Base-by-base conservation (phyloP, 208 protist genomes). In the Wallacemonas sp. region DNA sequence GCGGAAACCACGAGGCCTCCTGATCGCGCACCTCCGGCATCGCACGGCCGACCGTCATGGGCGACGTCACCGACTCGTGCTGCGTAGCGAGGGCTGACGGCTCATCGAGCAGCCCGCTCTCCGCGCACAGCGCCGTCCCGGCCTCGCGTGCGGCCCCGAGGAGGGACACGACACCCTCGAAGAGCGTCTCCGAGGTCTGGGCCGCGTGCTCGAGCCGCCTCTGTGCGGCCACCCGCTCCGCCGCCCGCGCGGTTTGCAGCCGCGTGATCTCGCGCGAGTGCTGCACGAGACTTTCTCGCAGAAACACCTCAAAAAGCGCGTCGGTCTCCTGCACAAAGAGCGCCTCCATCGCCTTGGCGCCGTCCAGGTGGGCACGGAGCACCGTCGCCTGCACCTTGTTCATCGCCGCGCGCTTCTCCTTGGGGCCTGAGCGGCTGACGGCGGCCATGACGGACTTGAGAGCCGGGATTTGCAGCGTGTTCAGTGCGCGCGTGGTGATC, bases 21-120 rank as follows among this genome's bases (percentile, higher is more conserved):
- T 39, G 62, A n/a, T 57, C 45, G 10, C 46, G 62, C 41, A 67
- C 62, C 29, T 57, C 62, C 18, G 62, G 45, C 46, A 67, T 67
- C 22, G 25, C 12, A 29, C 52, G 52, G 11, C 52, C 52, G 16
- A 5, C 10, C n/a, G n/a, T n/a, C n/a, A n/a, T n/a, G n/a, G n/a
- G n/a, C n/a, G n/a, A n/a, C n/a, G n/a, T n/a, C n/a, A n/a, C n/a
- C n/a, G n/a, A n/a, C n/a, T n/a, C n/a, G n/a, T n/a, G n/a, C n/a
- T n/a, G n/a, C n/a, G n/a, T n/a, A n/a, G n/a, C n/a, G n/a, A n/a
- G n/a, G n/a, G n/a, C n/a, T n/a, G n/a, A n/a, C n/a, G n/a, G n/a
- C n/a, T n/a, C n/a, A n/a, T n/a, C n/a, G 52, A 59, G 22, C 16
- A 59, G 3, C 12, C 52, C 52, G 31, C 52, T 59, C 32, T 59